Evolutionary conservation across 805 yeast species (phyloP), one percentile per base, ranked within the genome.

Genomic region (Ogataea naganishii): DNA sequence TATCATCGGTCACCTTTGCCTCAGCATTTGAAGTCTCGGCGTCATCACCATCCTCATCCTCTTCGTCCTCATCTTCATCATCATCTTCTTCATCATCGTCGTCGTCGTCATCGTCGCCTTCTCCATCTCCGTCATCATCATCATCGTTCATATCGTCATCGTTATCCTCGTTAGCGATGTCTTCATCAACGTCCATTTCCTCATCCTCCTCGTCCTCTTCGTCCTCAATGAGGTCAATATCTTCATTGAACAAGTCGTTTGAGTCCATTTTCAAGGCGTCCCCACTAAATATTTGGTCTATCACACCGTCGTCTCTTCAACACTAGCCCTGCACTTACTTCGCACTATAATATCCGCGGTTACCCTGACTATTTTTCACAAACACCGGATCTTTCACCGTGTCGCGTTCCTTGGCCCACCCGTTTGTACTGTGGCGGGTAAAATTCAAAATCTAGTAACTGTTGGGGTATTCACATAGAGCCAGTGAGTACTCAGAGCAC

Each of bases 101-200:
- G 10, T 49, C 53, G 1, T 46, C 57, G 6, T 41, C 58, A 7
- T 41, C 54, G 7, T 43, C 56, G 7, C 44, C 51, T 6, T 43
- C 53, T 3, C 37, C 52, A 6, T 40, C 49, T 5, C 42, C 49
- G 7, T 36, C 51, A 3, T 43, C 48, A 11, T 32, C 47, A 1
- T 40, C 50, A 4, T 38, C 53, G 3, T 45, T 49, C 4, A 36
- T 49, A 6, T 44, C 50, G 3, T 35, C 53, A 4, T 44, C 50
- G 2, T 39, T 50, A 1, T 42, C 51, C 4, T 43, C 52, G 1
- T 35, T 50, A 5, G 34, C 53, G 11, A 36, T 47, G 5, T 41
- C 51, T 14, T 37, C 48, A 6, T 42, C 53, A 3, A 31, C 34
- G 9, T 44, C 45, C 7, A 33, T 40, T 6, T 41, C 52, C 8